A percentile compares a stretch with the other conserved stretches of the same genome.
These are phyloP conservation scores for Quercus glauca DNA, from an alignment of 306 rosid genomes.

Conservation along the genomic window DNA sequence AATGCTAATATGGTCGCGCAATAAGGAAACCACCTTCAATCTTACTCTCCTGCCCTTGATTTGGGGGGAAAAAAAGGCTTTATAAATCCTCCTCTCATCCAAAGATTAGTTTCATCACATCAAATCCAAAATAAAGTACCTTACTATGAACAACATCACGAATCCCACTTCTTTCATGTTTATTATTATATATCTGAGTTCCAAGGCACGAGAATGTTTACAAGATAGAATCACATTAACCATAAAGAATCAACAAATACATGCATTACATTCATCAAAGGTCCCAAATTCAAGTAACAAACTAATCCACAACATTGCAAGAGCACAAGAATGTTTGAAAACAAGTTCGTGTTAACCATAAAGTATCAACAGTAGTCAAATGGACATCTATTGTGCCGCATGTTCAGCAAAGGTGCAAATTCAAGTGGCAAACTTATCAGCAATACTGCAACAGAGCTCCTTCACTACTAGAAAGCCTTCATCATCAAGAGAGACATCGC, in stretches of 20 bases:
- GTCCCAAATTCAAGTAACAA: too few relatives aligned
- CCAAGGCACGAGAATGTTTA: neutral
- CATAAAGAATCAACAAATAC: neutral
- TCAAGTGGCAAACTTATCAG: conserved; percentile 14
- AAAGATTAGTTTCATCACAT: too few relatives aligned
- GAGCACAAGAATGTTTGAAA: neutral
- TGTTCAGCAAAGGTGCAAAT: neutral
- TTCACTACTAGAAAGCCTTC: conserved; percentile 32
- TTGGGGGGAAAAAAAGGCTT: too few relatives aligned
- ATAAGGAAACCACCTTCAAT: too few relatives aligned
- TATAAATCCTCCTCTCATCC: too few relatives aligned
- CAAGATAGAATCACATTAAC: neutral
- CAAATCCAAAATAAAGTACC: neutral
- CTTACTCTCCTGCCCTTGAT: too few relatives aligned
- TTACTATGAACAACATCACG: too few relatives aligned
- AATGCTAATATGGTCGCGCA: too few relatives aligned
- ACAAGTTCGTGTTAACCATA: neutral
- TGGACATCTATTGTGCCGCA: neutral
- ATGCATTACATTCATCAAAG: too few relatives aligned
- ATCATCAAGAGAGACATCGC: conserved; percentile 20
- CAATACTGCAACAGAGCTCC: conserved; percentile 29
- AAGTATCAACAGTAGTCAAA: neutral
- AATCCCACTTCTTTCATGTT: neutral
- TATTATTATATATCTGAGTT: neutral
- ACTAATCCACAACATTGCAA: too few relatives aligned